Evolutionary conservation across 2,329 filamentous ascomycete species (phyloP).

Genomic region (Talaromyces sp.): DNA sequence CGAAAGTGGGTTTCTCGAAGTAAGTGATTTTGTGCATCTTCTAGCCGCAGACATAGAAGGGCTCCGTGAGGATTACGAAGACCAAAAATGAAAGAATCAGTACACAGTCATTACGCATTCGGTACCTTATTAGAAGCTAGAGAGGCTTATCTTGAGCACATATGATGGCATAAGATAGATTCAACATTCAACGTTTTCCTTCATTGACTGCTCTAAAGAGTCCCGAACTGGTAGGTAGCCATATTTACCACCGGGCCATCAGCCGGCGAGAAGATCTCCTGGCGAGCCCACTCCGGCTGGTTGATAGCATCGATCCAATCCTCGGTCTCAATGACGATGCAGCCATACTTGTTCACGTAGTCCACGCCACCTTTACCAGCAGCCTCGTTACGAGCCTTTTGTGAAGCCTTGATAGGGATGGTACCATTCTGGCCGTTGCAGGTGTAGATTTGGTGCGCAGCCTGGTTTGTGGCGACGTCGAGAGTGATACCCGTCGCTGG

Average conservation of each 20-base stretch:
- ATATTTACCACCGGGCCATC: constrained; percentile 41
- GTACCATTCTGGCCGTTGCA: constrained; percentile 73
- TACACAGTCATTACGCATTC: neutral
- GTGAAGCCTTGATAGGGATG: constrained; percentile 41
- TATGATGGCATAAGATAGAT: too few relatives aligned
- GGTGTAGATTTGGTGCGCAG: constrained; percentile 82
- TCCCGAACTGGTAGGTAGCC: constrained; percentile 46
- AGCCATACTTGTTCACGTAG: constrained; percentile 65
- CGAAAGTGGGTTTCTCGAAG: neutral
- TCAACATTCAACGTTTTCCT: too few relatives aligned
- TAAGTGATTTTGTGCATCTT: neutral
- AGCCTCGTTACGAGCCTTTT: constrained; percentile 53
- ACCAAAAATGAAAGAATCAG: neutral
- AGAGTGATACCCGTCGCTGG: constrained; percentile 76
- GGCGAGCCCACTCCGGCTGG: constrained; percentile 78
- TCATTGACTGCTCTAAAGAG: constrained; percentile 12
- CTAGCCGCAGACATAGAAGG: neutral
- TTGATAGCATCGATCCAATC: constrained; percentile 95
- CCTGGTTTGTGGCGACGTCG: constrained; percentile 77
- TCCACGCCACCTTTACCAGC: constrained; percentile 47
- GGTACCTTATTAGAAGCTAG: neutral
- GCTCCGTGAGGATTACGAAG: neutral
- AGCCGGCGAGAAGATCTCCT: constrained; percentile 41
- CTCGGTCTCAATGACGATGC: constrained; percentile 85
- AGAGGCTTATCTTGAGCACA: neutral